A percentile compares a stretch with the other conserved stretches of the same genome.
Evolutionary conservation across 352 stramenopile species (phyloP).

Genomic region (Phytophthora tentaculata): DNA sequence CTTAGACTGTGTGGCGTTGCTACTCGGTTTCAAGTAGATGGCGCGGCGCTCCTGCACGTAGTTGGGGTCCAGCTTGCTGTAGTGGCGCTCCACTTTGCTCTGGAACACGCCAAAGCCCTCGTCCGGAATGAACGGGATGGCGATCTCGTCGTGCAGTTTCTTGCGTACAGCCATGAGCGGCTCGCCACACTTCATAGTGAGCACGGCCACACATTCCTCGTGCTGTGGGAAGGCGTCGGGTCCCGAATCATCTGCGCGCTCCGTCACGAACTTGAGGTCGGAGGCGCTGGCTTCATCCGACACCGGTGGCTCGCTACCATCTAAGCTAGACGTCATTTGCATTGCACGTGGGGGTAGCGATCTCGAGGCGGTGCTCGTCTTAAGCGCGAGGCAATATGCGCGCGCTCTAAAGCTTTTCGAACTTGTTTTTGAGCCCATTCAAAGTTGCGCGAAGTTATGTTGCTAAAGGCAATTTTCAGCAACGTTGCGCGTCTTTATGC

Average conservation of each 20-base stretch:
- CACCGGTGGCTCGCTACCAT: slow-evolving; percentile 24
- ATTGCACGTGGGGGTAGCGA: slow-evolving; percentile 8
- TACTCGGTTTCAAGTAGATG: slow-evolving; percentile 80
- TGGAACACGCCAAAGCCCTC: slow-evolving; percentile 82
- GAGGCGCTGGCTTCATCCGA: slow-evolving; percentile 28
- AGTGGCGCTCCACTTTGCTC: slow-evolving; percentile 80
- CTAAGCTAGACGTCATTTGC: slow-evolving; percentile 27
- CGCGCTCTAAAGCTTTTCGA: slow-evolving; percentile 27
- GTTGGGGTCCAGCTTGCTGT: slow-evolving; percentile 58
- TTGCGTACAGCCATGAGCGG: slow-evolving; percentile 79
- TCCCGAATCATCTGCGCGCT: slow-evolving; percentile 31
- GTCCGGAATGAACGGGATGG: slow-evolving; percentile 68
- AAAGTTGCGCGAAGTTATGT: slow-evolving; percentile 2
- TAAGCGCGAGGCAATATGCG: no score
- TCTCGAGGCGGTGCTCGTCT: background rate
- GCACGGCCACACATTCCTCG: slow-evolving; percentile 66
- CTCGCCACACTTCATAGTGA: slow-evolving; percentile 83
- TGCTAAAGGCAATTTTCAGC: background rate
- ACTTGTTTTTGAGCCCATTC: slow-evolving; percentile 13
- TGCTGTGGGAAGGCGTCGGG: slow-evolving; percentile 59
- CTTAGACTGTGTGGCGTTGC: slow-evolving; percentile 82
- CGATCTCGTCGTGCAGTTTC: slow-evolving; percentile 81
- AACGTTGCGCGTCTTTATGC: background rate
- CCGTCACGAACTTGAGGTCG: slow-evolving; percentile 44
- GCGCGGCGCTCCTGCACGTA: slow-evolving; percentile 70